Percentiles rank a stretch among this genome's conserved stretches.
These are phyloP conservation scores for Aspergillus affinis DNA, from an alignment of 495 filamentous ascomycete species.

Conservation along the genomic window DNA sequence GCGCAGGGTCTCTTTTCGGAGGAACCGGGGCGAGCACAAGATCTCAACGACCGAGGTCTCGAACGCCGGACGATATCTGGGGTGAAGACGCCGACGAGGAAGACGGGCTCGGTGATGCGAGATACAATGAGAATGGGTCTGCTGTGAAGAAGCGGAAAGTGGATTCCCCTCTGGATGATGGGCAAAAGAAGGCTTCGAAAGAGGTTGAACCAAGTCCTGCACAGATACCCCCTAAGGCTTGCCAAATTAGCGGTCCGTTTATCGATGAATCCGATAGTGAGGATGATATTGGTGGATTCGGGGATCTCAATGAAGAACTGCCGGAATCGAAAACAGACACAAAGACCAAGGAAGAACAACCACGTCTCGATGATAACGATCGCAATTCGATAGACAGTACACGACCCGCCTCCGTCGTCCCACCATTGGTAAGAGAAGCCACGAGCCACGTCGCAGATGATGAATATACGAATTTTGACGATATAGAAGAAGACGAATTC, in stretches of 20 bases:
- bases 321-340: background rate
- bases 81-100: constrained; percentile 26
- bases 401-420: constrained; percentile 29
- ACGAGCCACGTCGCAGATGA: constrained; percentile 57
- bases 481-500: constrained; percentile 54
- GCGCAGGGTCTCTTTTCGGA: constrained; percentile 15
- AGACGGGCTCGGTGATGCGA: constrained; percentile 14
- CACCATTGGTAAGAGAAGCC: constrained; percentile 53
- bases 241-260: constrained; percentile 52
- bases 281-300: constrained; percentile 42
- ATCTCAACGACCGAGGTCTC: constrained; percentile 15
- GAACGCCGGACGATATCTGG: constrained; percentile 40
- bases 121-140: constrained; percentile 31
- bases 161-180: constrained; percentile 20
- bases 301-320: constrained; percentile 20
- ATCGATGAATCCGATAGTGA: constrained; percentile 69
- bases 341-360: constrained; percentile 11
- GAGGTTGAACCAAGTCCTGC: constrained; percentile 10
- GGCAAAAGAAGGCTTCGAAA: constrained; percentile 21
- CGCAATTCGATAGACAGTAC: constrained; percentile 38
- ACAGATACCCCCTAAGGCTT: constrained; percentile 11
- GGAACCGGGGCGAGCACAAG: background rate
- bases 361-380: constrained; percentile 35
- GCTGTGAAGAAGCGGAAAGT: constrained; percentile 43
- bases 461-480: constrained; percentile 68